These are phyloP conservation scores for Fusarium floridanum DNA, from an alignment of 2,329 filamentous ascomycete genomes.

Conservation along the genomic window DNA sequence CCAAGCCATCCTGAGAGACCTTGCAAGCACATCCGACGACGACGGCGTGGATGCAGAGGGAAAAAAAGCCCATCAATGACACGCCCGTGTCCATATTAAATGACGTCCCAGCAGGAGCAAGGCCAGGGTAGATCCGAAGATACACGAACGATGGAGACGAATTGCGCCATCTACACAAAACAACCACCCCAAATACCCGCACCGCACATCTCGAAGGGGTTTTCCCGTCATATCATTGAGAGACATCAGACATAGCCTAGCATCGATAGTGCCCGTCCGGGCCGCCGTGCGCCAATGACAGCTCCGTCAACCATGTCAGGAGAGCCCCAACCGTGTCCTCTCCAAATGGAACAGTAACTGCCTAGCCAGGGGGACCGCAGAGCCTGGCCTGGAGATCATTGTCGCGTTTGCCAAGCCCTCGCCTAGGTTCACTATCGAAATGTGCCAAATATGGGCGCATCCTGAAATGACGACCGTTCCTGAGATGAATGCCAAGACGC, in stretches of 20 bases:
- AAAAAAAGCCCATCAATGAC: slow-evolving; percentile 14
- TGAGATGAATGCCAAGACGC: slow-evolving; percentile 31
- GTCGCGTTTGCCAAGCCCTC: slow-evolving; percentile 10
- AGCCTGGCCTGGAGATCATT: slow-evolving; percentile 22
- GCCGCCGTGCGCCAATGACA: slow-evolving; percentile 36
- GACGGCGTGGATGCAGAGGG: slow-evolving; percentile 9
- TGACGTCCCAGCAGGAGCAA: slow-evolving; percentile 13
- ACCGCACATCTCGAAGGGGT: not conserved
- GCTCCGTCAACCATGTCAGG: slow-evolving; percentile 37
- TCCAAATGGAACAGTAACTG: slow-evolving; percentile 10
- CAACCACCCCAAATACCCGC: not conserved
- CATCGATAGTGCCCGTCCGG: slow-evolving; percentile 33
- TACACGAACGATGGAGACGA: slow-evolving; percentile 25
- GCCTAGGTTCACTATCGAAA: slow-evolving; percentile 4
- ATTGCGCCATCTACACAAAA: slow-evolving; percentile 35
- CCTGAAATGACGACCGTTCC: slow-evolving; percentile 13
- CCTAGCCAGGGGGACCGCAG: slow-evolving; percentile 2
- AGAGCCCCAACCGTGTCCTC: slow-evolving; percentile 21
- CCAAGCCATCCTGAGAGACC: not conserved
- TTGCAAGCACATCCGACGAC: slow-evolving; percentile 1
- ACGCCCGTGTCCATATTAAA: slow-evolving; percentile 9
- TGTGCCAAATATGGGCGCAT: slow-evolving; percentile 14
- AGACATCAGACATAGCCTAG: slow-evolving; percentile 33
- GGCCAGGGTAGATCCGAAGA: slow-evolving; percentile 25
- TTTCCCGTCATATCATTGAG: slow-evolving; percentile 37